Evolutionary conservation across 2,329 filamentous ascomycete genomes (phyloP).

Genomic region (Pseudogymnoascus sp.): DNA sequence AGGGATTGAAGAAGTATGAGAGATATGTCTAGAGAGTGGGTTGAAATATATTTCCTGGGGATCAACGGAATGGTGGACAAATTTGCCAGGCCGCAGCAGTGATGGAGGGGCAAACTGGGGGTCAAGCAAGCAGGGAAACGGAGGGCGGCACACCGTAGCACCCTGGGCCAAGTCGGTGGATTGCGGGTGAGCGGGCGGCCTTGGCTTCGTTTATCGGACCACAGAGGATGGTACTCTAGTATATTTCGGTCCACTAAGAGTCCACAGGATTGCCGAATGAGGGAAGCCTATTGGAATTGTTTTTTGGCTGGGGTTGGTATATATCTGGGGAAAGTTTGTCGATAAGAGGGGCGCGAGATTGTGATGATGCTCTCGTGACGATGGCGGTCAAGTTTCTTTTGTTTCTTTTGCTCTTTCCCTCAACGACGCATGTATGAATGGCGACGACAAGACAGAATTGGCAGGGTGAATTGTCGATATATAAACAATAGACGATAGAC

Average conservation of each 20-base stretch:
- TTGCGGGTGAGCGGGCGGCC: conserved; percentile 5
- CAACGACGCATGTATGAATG: neutral
- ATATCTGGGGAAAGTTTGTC: neutral
- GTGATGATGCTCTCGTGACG: neutral
- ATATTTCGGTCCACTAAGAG: neutral
- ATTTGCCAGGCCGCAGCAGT: neutral
- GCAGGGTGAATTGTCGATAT: neutral
- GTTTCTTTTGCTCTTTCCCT: neutral
- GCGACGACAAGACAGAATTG: no score
- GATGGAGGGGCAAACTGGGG: neutral
- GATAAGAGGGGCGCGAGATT: neutral
- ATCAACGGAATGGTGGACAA: neutral
- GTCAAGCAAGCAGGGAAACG: neutral
- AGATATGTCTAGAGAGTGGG: no score
- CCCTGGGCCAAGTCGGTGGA: conserved; percentile 5
- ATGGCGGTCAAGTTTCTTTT: neutral
- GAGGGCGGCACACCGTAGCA: neutral
- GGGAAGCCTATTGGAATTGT: neutral
- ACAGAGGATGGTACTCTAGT: neutral
- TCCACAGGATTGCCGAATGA: neutral
- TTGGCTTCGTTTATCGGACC: conserved; percentile 5
- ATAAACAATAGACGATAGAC: neutral
- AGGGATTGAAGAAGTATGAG: neutral
- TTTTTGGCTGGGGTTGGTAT: neutral
- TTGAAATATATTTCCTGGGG: neutral